These are phyloP conservation scores for Boletus reticulatus DNA, from an alignment of 768 basidiomycete species.

Conservation along the genomic window DNA sequence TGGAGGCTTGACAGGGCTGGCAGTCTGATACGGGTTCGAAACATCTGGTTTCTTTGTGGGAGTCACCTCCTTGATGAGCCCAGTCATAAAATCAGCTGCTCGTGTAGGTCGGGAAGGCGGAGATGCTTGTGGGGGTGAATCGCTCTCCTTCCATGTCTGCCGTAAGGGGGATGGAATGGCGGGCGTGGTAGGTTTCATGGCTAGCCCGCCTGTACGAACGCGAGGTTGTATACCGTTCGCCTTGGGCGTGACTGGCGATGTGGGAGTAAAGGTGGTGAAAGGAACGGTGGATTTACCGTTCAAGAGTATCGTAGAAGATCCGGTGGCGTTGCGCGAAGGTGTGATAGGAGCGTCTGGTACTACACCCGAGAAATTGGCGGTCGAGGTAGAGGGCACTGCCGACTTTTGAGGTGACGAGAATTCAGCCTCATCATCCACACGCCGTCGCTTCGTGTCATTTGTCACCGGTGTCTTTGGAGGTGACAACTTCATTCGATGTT, in stretches of 20 bases:
- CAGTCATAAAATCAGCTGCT: conserved; percentile 66
- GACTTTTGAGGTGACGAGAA: conserved; percentile 35
- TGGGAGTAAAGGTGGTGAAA: conserved; percentile 26
- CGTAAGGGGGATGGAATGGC: conserved; percentile 72
- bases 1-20: conserved; percentile 59
- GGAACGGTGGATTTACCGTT: conserved; percentile 25
- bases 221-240: conserved; percentile 29
- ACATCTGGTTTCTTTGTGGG: conserved; percentile 65
- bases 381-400: conserved; percentile 26
- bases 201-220: conserved; percentile 40
- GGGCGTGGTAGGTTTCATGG: conserved; percentile 56
- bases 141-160: conserved; percentile 61
- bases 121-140: conserved; percentile 37
- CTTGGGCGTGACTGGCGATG: conserved; percentile 26
- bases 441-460: conserved; percentile 60
- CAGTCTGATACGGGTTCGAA: conserved; percentile 75
- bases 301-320: conserved; percentile 26
- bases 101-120: conserved; percentile 47
- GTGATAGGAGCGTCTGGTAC: conserved; percentile 33
- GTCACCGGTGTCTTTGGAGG: conserved; percentile 37
- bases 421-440: conserved; percentile 48
- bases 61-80: conserved; percentile 68
- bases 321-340: conserved; percentile 26
- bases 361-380: conserved; percentile 20
- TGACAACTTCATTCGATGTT: conserved; percentile 43